Conservation (phyloP, 1,284 basidiomycete genomes). For the Violaceomyces palustris region DNA sequence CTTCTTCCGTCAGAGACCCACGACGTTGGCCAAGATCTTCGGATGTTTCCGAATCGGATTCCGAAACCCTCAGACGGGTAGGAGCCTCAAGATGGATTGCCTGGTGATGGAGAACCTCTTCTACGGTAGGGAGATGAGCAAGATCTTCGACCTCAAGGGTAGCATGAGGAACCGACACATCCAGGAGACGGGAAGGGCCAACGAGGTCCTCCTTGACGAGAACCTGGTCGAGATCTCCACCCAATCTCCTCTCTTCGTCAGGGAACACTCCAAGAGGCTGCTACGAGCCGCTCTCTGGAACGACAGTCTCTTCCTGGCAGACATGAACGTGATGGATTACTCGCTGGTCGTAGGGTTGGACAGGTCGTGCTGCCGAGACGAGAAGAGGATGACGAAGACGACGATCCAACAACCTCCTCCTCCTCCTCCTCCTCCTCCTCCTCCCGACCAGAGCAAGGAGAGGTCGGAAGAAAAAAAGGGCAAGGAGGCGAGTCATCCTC, state of each 20-base stretch:
- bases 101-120: constrained; percentile 96
- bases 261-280: constrained; percentile 90
- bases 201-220: constrained; percentile 84
- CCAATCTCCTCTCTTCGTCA: constrained; percentile 77
- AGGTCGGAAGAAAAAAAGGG: too few species aligned
- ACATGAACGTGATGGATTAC: constrained; percentile 95
- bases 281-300: constrained; percentile 84
- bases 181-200: constrained; percentile 79
- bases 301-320: constrained; percentile 77
- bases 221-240: constrained; percentile 67
- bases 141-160: constrained; percentile 55
- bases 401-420: too few species aligned
- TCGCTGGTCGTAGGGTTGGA: constrained; percentile 85
- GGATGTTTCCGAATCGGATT: constrained; percentile 95
- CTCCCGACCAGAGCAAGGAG: too few species aligned
- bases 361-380: too few species aligned
- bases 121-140: constrained; percentile 80
- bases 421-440: too few species aligned
- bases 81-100: constrained; percentile 85
- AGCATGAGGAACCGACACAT: constrained; percentile 59
- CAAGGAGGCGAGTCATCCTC: too few species aligned
- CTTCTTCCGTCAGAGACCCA: constrained; percentile 66
- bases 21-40: constrained; percentile 91
- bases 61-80: constrained; percentile 71
- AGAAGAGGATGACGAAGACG: too few species aligned